Evolutionary conservation across 2,329 filamentous ascomycete genomes (phyloP).

Genomic region (Venturiaceae sp.): DNA sequence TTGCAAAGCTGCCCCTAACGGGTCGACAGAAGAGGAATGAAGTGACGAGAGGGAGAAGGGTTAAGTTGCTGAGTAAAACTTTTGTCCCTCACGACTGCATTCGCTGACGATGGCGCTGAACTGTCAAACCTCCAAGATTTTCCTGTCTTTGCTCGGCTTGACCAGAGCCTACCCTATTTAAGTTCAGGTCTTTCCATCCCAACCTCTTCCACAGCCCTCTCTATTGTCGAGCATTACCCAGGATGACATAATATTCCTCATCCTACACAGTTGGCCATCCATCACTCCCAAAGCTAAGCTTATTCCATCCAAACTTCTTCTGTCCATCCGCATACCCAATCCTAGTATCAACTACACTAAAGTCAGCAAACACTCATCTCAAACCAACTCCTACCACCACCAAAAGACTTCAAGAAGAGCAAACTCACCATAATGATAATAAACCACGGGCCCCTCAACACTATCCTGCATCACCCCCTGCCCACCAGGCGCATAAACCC

Average conservation of each 20-base stretch:
- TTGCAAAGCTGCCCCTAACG: no score
- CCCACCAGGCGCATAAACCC: conserved; percentile 56
- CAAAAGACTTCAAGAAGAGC: background rate
- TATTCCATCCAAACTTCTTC: conserved; percentile 44
- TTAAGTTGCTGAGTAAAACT: no score
- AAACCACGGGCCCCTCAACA: conserved; percentile 42
- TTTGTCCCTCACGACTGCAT: no score
- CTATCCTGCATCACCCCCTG: conserved; percentile 49
- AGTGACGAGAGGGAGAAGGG: no score
- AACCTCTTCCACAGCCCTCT: no score
- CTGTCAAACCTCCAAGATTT: no score
- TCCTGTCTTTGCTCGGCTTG: no score
- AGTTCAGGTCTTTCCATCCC: no score
- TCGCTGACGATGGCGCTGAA: no score
- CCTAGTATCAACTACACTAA: conserved; percentile 33
- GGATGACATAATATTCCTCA: background rate
- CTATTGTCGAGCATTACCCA: no score
- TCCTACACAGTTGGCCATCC: conserved; percentile 33
- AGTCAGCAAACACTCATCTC: background rate
- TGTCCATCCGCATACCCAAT: conserved; percentile 42
- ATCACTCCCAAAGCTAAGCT: conserved; percentile 33
- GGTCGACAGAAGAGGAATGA: no score
- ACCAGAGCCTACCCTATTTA: no score
- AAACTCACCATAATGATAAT: conserved; percentile 48
- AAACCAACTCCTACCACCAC: background rate